Base-by-base conservation (phyloP, 768 basidiomycete species). In the Boletus pseudopeckii region DNA sequence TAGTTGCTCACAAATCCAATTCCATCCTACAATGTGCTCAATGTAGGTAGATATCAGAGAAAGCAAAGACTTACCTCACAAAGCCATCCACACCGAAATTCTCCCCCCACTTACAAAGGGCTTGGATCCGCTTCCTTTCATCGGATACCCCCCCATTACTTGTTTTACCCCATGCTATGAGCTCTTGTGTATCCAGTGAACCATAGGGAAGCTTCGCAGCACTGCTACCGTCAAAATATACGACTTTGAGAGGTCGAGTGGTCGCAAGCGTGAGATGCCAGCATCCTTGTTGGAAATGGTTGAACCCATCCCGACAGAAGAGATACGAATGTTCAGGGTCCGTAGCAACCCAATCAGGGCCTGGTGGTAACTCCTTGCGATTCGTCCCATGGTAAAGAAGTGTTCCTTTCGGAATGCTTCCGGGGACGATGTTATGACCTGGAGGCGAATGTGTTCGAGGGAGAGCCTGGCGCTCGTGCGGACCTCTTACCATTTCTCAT, bases 201-300 rank as follows among this genome's bases (percentile, higher is more conserved):
- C 79, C 79, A 1, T 62, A 62, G 11, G 47, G 20, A 64, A 78
- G 65, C 48, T 79, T 80, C 1, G 72, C 74, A 0, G 76, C 79
- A 48, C 79, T 79, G 41, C 65, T 76, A 0, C 81, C 81, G 45
- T 83, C 81, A 40, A 82, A 81, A 55, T 82, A 80, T 7, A 81
- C 53, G 4, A 81, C 62, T 38, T 74, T 77, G 34, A 82, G 60
- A 1, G 77, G 63, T 15, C 66, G 59, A 28, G 60, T 65, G 15
- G 59, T 41, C 6, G 45, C 59, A 5, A 64, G 48, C 2, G 63
- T 59, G 18, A 65, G 30, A 15, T 52, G 52, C 60, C 63, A 59
- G 5, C 63, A 65, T 30, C 24, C 55, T 41, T 48, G 5, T 28
- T 40, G 45, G 13, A 8, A 4, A 28, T 5, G 7, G 15, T 0